Percentiles rank a stretch among this genome's conserved stretches.
Evolutionary conservation across 495 filamentous ascomycete species (phyloP).

Genomic region (Penicillium taxi): DNA sequence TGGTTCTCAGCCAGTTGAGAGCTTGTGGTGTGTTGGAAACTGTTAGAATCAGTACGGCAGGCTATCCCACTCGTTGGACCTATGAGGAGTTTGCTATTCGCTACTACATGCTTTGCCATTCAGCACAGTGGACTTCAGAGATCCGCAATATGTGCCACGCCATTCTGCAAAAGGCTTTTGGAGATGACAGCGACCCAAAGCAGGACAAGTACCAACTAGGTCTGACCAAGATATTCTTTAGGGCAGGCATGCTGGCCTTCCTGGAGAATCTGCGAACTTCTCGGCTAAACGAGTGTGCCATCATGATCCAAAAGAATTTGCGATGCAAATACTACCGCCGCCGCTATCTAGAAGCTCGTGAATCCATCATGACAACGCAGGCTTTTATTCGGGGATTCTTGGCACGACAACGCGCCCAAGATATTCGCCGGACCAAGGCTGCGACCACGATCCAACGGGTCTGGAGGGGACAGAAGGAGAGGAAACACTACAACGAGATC

Average conservation of each 20-base stretch:
- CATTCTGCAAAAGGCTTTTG: conserved; percentile 86
- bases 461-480: conserved; percentile 85
- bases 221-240: conserved; percentile 97
- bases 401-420: conserved; percentile 68
- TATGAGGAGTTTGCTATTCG: conserved; percentile 97
- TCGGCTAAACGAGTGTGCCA: conserved; percentile 85
- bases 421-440: conserved; percentile 73
- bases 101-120: conserved; percentile 98
- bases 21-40: conserved; percentile 99
- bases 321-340: conserved; percentile 90
- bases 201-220: conserved; percentile 94
- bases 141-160: conserved; percentile 88
- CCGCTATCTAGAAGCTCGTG: conserved; percentile 79
- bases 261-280: conserved; percentile 88
- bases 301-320: conserved; percentile 99
- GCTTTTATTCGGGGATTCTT: conserved; percentile 62
- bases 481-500: conserved; percentile 65
- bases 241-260: conserved; percentile 96
- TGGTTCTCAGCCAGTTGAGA: conserved; percentile 95
- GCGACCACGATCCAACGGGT: conserved; percentile 91
- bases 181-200: conserved; percentile 66
- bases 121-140: conserved; percentile 82
- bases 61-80: conserved; percentile 97
- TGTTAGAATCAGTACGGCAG: conserved; percentile 94
- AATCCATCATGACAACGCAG: conserved; percentile 73